A percentile compares a stretch with the other conserved stretches of the same genome.
Conservation (phyloP, 176 grass and related monocot species). For the Hyparrhenia diplandra region DNA sequence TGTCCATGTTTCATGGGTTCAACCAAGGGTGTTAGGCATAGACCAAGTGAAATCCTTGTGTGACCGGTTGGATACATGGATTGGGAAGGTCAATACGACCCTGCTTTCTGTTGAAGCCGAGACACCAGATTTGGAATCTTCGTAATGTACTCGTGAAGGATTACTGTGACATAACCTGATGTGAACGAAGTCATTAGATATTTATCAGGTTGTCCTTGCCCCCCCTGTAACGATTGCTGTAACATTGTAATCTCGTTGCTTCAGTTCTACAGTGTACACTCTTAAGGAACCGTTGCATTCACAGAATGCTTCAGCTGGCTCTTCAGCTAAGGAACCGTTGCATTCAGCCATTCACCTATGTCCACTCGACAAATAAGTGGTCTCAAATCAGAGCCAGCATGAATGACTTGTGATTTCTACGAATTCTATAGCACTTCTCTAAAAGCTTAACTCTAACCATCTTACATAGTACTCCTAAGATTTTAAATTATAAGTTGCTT, state of each 20-base stretch:
- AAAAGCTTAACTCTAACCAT: not conserved
- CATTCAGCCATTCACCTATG: not conserved
- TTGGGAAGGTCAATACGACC: constrained; percentile 58
- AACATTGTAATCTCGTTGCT: not conserved
- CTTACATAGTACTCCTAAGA: too few species aligned
- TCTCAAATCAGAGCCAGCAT: not conserved
- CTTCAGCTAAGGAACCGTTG: not conserved
- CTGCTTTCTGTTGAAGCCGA: constrained; percentile 73
- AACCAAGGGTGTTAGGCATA: constrained; percentile 74
- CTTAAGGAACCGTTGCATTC: not conserved
- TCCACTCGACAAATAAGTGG: not conserved
- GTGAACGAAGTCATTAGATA: not conserved
- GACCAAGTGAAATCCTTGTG: constrained; percentile 68
- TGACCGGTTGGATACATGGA: constrained; percentile 66
- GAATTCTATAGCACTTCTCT: not conserved
- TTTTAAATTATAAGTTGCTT: too few species aligned
- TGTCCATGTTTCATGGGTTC: constrained; percentile 67
- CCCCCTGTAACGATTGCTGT: not conserved
- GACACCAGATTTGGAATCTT: constrained; percentile 63
- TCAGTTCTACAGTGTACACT: not conserved
- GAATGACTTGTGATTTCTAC: not conserved
- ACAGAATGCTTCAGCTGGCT: not conserved
- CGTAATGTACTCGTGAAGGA: constrained; percentile 15
- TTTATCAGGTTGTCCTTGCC: not conserved
- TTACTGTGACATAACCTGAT: not conserved